A percentile compares a stretch with the other conserved stretches of the same genome.
Evolutionary conservation across 139 green algal species (phyloP).

Genomic region (Chlorella sp.): DNA sequence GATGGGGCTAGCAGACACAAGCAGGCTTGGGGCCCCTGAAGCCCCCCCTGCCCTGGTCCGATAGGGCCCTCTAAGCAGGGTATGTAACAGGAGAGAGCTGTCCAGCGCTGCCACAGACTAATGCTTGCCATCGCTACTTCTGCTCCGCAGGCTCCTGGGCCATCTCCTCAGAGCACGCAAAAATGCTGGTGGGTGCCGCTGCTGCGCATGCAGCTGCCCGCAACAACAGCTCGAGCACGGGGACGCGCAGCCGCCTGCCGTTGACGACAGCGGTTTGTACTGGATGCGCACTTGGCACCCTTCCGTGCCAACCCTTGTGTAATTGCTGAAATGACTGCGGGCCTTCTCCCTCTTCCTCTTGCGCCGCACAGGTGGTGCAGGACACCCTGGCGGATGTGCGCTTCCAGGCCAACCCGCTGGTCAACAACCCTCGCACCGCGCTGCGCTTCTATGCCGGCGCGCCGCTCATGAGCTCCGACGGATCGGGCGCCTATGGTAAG

Average conservation of each 20-base stretch:
- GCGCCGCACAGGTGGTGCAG: background rate
- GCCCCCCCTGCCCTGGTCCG: too few relatives aligned
- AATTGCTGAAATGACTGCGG: background rate
- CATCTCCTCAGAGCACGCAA: background rate
- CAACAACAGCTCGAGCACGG: background rate
- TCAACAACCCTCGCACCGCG: background rate
- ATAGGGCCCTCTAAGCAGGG: too few relatives aligned
- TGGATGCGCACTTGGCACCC: too few relatives aligned
- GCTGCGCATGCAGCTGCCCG: background rate
- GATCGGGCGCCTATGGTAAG: background rate
- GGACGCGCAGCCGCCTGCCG: too few relatives aligned
- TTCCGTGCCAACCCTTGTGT: background rate
- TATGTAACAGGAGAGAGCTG: too few relatives aligned
- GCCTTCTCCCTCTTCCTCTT: background rate
- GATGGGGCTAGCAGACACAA: too few relatives aligned
- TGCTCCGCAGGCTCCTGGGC: background rate
- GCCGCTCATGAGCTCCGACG: background rate
- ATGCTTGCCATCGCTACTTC: background rate
- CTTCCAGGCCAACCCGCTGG: background rate
- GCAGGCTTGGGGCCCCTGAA: too few relatives aligned
- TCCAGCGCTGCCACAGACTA: background rate
- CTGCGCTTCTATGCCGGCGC: background rate
- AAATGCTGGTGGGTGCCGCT: background rate
- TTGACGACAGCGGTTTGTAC: too few relatives aligned
- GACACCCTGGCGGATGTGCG: background rate